These are phyloP conservation scores for Larix kaempferi DNA, from an alignment of 75 land plant genomes.

Conservation along the genomic window DNA sequence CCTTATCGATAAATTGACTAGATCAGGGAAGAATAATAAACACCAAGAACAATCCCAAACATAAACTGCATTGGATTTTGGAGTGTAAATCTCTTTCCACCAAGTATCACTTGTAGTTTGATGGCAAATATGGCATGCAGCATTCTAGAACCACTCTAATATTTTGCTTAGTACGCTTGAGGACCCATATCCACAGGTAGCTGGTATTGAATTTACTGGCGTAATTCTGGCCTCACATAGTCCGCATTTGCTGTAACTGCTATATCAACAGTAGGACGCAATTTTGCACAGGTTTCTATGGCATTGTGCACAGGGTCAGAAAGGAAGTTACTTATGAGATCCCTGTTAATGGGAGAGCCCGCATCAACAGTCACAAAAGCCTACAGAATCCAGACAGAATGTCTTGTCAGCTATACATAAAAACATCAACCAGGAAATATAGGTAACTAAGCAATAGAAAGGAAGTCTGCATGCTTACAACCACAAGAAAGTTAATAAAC, in stretches of 20 bases:
- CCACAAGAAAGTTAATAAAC: not conserved
- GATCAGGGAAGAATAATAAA: too few species aligned
- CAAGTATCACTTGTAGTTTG: not conserved
- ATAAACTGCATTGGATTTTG: not conserved
- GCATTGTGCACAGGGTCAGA: conserved; percentile 86
- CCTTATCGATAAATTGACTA: too few species aligned
- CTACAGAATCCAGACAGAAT: conserved; percentile 5
- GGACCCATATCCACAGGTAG: too few species aligned
- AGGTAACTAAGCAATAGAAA: too few species aligned
- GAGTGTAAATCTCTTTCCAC: not conserved
- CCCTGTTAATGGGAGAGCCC: conserved; percentile 59
- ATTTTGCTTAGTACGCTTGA: too few species aligned
- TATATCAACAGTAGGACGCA: conserved; percentile 91
- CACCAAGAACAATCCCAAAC: not conserved
- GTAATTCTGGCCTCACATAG: conserved; percentile 88
- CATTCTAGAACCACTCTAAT: not conserved
- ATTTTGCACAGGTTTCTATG: conserved; percentile 73
- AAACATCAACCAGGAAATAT: too few species aligned
- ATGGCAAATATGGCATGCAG: not conserved
- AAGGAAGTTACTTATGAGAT: conserved; percentile 78
- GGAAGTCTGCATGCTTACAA: not conserved
- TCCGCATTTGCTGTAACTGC: conserved; percentile 92
- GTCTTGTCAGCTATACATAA: too few species aligned
- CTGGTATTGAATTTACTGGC: conserved; percentile 30
- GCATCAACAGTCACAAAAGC: conserved; percentile 82